Base-by-base conservation (phyloP, 169 alveolate species). In the Plasmodium berghei region DNA sequence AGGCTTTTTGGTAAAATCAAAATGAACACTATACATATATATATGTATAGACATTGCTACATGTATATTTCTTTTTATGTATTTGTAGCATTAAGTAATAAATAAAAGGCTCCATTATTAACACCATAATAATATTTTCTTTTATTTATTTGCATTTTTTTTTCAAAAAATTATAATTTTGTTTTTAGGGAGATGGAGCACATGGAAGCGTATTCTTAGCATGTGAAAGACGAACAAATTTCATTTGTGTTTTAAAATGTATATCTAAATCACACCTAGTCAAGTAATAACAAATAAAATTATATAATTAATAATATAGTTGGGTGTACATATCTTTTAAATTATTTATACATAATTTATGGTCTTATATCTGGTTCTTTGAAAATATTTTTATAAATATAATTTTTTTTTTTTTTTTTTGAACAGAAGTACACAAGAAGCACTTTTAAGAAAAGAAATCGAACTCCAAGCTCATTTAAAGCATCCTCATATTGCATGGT, bases 171-270 rank as follows among this genome's bases (percentile, higher is more conserved):
- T 46, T 18, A 48, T 49, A 26, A 42, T n/a, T 9, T 56, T 20
- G 10, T 91, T 6, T 61, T 62, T 49, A 95, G 94, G 98, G 98
- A 0, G 97, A 95, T 58, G 98, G 98, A 1, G 97, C 97, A 45
- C 97, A 95, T 67, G 98, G 98, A 1, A 90, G 93, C n/a, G 97
- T 96, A 1, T 96, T 95, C 64, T 87, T 96, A 46, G 98, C 97
- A 1, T 91, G 97, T 75, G 97, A 93, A 46, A 89, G 97, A 62
- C 77, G 97, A 56, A 94, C 97, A 5, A 96, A 96, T 40, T 96
- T 95, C 90, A 95, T 96, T 62, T 96, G 98, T 71, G 97, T 95
- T 1, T 74, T 96, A 49, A 96, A 96, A 63, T 92, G 97, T 59
- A 93, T 96, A 59, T 93, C 95, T 28, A 94, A 94, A 61, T 90